These are phyloP conservation scores for Exophiala calicioides DNA, from an alignment of 2,329 filamentous ascomycete genomes.

Conservation along the genomic window DNA sequence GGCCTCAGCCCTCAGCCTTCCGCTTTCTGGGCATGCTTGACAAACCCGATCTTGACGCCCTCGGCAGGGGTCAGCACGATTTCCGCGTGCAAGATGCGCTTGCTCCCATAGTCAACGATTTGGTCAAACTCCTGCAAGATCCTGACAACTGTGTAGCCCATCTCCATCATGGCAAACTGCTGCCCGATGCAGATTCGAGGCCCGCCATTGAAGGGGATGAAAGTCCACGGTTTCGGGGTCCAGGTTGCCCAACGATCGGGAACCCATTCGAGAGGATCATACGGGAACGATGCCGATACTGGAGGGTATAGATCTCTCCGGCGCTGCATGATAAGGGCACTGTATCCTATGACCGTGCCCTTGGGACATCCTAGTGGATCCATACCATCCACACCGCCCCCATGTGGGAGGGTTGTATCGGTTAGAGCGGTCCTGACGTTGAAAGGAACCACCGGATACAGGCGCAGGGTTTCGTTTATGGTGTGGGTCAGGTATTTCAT, in stretches of 20 bases:
- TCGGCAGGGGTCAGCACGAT: constrained; percentile 31
- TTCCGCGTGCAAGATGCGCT: constrained; percentile 21
- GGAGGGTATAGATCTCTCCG: constrained; percentile 52
- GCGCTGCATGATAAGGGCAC: constrained; percentile 55
- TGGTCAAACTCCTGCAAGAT: constrained; percentile 46
- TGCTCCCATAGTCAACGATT: constrained; percentile 36
- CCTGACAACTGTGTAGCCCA: constrained; percentile 52
- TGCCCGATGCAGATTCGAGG: constrained; percentile 60
- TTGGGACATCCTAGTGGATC: constrained; percentile 49
- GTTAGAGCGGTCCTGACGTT: constrained; percentile 72
- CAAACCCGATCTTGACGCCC: constrained; percentile 31
- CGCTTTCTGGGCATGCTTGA: constrained; percentile 17
- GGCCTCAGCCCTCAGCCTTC: not conserved
- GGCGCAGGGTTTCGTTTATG: constrained; percentile 74
- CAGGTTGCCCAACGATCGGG: constrained; percentile 56
- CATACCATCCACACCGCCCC: constrained; percentile 52
- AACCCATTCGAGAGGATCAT: constrained; percentile 48
- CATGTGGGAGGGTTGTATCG: constrained; percentile 73
- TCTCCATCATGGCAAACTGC: constrained; percentile 61
- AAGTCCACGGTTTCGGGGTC: constrained; percentile 57
- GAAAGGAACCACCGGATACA: constrained; percentile 77
- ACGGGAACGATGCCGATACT: constrained; percentile 37
- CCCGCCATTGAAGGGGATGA: constrained; percentile 56
- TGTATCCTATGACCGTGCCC: constrained; percentile 53
- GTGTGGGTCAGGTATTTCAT: constrained; percentile 78